Evolutionary conservation across 2,329 filamentous ascomycete genomes (phyloP).

Genomic region (Monilinia fructigena): DNA sequence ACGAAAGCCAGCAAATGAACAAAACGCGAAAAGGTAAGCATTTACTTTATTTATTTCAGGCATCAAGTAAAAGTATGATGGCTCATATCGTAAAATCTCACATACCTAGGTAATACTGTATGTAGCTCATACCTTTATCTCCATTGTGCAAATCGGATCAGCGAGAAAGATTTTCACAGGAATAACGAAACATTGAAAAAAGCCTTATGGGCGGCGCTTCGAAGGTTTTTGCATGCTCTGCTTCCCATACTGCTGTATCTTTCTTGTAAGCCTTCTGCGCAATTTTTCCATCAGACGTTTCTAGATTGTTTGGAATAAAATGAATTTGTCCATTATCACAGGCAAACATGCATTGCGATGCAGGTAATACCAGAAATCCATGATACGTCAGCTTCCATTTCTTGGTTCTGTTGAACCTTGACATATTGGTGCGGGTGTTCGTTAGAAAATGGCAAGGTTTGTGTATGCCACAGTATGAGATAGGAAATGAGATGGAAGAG

Average conservation of each 20-base stretch:
- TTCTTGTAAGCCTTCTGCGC: too few species aligned
- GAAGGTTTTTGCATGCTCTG: background rate
- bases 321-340: conserved; percentile 13
- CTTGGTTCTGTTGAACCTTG: conserved; percentile 1
- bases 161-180: background rate
- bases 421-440: background rate
- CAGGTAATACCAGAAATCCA: conserved; percentile 16
- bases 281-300: conserved; percentile 4
- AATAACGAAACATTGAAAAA: background rate
- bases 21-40: conserved; percentile 14
- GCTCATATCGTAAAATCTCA: conserved; percentile 17
- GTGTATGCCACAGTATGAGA: conserved; percentile 9
- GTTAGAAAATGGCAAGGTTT: conserved; percentile 14
- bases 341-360: conserved; percentile 3
- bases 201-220: background rate
- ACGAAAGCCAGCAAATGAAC: conserved; percentile 15
- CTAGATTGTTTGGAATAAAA: conserved; percentile 16
- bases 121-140: conserved; percentile 5
- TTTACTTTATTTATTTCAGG: background rate
- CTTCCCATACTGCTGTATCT: too few species aligned
- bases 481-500: conserved; percentile 6
- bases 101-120: background rate
- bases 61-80: conserved; percentile 5
- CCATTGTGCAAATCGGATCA: background rate
- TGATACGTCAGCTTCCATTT: conserved; percentile 15